Evolutionary conservation across 1,284 basidiomycete genomes (phyloP).

Genomic region (Malassezia dermatis): DNA sequence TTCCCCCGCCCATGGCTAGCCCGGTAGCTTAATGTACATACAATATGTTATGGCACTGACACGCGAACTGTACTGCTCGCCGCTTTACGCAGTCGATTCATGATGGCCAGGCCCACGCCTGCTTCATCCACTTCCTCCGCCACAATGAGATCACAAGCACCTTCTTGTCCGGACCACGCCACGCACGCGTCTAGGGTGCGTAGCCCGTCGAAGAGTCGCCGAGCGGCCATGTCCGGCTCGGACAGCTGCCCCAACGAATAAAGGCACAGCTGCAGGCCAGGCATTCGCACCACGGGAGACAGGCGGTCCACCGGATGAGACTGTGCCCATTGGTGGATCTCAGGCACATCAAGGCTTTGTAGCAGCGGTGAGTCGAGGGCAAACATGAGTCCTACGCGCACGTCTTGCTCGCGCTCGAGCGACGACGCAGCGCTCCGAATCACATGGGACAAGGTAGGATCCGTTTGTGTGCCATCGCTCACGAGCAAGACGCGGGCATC

Average conservation of each 20-base stretch:
- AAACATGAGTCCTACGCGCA: conserved; percentile 25
- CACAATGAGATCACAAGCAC: conserved; percentile 69
- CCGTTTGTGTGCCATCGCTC: conserved; percentile 39
- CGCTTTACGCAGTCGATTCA: conserved; percentile 95
- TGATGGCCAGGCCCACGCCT: conserved; percentile 80
- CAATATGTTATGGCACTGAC: neutral
- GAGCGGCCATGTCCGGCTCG: conserved; percentile 61
- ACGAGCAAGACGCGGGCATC: conserved; percentile 38
- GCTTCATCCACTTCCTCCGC: conserved; percentile 75
- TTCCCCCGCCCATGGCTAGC: neutral
- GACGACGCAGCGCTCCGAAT: neutral
- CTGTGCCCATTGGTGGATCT: neutral
- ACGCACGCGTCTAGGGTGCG: conserved; percentile 60
- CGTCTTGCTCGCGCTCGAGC: neutral
- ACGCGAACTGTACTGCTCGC: conserved; percentile 50
- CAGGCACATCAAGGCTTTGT: neutral
- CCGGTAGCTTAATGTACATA: neutral
- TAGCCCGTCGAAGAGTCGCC: conserved; percentile 75
- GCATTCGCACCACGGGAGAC: conserved; percentile 1
- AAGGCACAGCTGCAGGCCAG: conserved; percentile 4
- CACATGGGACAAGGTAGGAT: neutral
- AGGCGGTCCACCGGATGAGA: neutral
- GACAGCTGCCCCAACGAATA: conserved; percentile 10
- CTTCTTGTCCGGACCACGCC: conserved; percentile 20
- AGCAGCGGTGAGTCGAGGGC: conserved; percentile 20